phyloP scores from a whole-genome alignment of 371 early-diverging fungal species.

The Nematocida sp. region DNA sequence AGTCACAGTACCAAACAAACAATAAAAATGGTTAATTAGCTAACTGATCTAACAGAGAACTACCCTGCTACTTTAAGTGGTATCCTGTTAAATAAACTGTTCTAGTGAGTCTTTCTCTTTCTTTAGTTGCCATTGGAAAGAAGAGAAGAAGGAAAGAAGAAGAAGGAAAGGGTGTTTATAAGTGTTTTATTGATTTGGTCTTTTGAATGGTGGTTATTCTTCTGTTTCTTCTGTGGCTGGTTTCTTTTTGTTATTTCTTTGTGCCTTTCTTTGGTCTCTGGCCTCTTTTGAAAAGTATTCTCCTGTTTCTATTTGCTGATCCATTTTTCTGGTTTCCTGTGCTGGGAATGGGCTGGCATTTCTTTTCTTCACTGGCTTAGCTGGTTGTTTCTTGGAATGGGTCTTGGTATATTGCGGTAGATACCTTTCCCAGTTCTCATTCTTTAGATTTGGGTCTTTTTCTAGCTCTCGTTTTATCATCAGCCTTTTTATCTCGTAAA shows the following conservation, averaged over 20 bases:
- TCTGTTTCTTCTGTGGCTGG: background rate
- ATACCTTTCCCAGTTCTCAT: constrained; percentile 94
- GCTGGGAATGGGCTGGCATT: constrained; percentile 20
- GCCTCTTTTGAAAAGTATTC: constrained; percentile 43
- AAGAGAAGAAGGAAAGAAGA: no score
- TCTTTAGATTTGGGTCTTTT: constrained; percentile 82
- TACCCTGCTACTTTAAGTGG: no score
- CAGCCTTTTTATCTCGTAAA: constrained; percentile 92
- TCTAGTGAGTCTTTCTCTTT: no score
- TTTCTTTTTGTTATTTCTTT: background rate
- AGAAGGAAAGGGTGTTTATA: no score
- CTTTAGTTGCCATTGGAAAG: no score
- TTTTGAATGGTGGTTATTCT: background rate
- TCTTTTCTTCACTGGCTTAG: constrained; percentile 12
- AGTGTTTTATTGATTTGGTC: background rate
- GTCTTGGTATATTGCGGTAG: constrained; percentile 90
- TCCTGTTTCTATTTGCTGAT: constrained; percentile 53
- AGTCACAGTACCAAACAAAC: no score
- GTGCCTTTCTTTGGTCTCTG: constrained; percentile 9
- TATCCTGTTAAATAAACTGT: no score
- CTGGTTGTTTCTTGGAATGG: constrained; percentile 70
- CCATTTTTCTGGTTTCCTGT: constrained; percentile 44
- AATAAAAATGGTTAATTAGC: no score
- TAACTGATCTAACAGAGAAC: no score
- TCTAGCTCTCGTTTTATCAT: constrained; percentile 95